Conservation (phyloP, 208 protist genomes). For the Phytomonas sp. region DNA sequence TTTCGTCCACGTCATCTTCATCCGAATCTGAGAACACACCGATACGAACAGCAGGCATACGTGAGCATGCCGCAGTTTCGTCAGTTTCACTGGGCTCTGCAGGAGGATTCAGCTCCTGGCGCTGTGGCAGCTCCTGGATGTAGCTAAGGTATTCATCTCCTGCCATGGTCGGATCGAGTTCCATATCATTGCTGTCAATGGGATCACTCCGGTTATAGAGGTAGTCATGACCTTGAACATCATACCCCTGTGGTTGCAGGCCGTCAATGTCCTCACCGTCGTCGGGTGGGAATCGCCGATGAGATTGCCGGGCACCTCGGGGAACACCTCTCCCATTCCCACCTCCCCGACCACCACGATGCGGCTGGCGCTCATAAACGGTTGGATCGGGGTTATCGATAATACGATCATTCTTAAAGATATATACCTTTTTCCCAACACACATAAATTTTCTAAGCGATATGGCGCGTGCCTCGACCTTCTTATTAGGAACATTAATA, state of each 20-base stretch:
- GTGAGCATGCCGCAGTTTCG: constrained; percentile 2
- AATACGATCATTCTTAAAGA: constrained; percentile 88
- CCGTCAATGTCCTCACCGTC: neutral
- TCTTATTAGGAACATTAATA: constrained; percentile 73
- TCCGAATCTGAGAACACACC: constrained; percentile 57
- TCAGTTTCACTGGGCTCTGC: neutral
- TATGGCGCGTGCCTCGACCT: constrained; percentile 78
- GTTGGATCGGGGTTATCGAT: constrained; percentile 47
- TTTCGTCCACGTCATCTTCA: constrained; percentile 38
- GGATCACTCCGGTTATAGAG: neutral
- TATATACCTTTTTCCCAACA: constrained; percentile 57
- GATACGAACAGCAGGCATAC: constrained; percentile 21
- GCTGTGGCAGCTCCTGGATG: neutral
- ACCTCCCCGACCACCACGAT: neutral
- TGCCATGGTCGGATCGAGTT: neutral
- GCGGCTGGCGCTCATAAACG: neutral
- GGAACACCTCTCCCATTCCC: neutral
- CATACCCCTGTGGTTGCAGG: neutral
- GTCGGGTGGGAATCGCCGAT: neutral
- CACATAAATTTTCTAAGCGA: constrained; percentile 71
- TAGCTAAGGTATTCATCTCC: neutral
- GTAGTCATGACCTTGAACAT: neutral
- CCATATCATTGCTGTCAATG: neutral
- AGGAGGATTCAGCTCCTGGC: neutral
- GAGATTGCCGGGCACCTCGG: neutral